Conservation (phyloP, 2,329 filamentous ascomycete species). For the Dryadomyces quercivorus region DNA sequence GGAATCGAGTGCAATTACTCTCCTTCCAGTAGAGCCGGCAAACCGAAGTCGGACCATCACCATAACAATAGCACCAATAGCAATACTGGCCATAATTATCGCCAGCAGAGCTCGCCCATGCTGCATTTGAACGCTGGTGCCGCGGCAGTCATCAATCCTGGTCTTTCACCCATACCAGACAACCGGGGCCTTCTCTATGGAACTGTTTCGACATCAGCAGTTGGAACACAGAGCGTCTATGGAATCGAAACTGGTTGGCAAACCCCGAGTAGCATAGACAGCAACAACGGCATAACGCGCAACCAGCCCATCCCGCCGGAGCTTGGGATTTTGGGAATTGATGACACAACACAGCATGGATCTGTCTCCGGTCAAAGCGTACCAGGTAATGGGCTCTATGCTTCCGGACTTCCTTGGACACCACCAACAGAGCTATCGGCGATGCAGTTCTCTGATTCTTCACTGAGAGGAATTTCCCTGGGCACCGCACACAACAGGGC, state of each 20-base stretch:
- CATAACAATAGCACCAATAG: constrained; percentile 9
- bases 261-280: constrained; percentile 23
- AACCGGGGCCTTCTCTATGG: constrained; percentile 20
- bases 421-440: constrained; percentile 23
- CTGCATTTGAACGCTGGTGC: constrained; percentile 3
- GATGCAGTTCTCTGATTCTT: constrained; percentile 21
- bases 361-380: not conserved
- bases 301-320: constrained; percentile 23
- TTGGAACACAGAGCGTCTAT: constrained; percentile 20
- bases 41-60: constrained; percentile 29
- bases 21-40: constrained; percentile 37
- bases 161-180: constrained; percentile 15
- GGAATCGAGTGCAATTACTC: constrained; percentile 40
- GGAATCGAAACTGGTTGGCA: constrained; percentile 26
- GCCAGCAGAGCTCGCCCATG: not conserved
- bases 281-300: constrained; percentile 17
- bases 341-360: constrained; percentile 13
- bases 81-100: constrained; percentile 1
- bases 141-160: constrained; percentile 11
- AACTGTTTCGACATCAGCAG: constrained; percentile 6
- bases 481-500: not conserved
- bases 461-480: constrained; percentile 22
- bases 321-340: constrained; percentile 19
- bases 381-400: constrained; percentile 21
- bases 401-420: constrained; percentile 26